Evolutionary conservation across 805 yeast species (phyloP).

Genomic region (Schizosaccharomyces octosporus): DNA sequence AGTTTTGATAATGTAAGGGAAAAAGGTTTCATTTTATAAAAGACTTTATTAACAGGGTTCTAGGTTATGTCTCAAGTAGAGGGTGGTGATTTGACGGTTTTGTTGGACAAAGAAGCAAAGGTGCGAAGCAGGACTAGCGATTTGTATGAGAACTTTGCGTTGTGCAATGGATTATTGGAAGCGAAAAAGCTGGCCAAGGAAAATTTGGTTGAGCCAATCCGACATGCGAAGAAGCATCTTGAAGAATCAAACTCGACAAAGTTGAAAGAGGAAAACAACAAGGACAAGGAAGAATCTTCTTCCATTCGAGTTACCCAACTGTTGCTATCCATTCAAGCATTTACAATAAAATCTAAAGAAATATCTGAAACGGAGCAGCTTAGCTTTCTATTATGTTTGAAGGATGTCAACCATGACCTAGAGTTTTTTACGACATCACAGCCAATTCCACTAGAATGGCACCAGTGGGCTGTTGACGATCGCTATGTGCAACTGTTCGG

Average conservation of each 20-base stretch:
- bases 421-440: slow-evolving; percentile 59
- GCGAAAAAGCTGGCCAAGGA: slow-evolving; percentile 79
- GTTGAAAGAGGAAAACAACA: slow-evolving; percentile 17
- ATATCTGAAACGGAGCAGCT: slow-evolving; percentile 18
- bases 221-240: slow-evolving; percentile 1
- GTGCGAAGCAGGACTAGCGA: slow-evolving; percentile 5
- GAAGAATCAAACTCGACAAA: slow-evolving; percentile 21
- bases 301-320: neutral
- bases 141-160: slow-evolving; percentile 29
- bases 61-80: slow-evolving; percentile 42
- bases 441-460: slow-evolving; percentile 77
- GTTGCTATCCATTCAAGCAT: neutral
- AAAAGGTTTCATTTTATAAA: neutral
- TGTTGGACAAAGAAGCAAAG: slow-evolving; percentile 14
- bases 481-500: slow-evolving; percentile 6
- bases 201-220: slow-evolving; percentile 50
- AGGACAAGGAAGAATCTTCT: neutral
- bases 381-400: slow-evolving; percentile 47
- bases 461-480: slow-evolving; percentile 50
- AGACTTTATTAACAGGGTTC: neutral
- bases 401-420: slow-evolving; percentile 58
- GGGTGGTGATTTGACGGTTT: slow-evolving; percentile 32
- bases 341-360: neutral
- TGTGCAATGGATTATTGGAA: slow-evolving; percentile 54
- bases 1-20: slow-evolving; percentile 21